Evolutionary conservation across 148 eudicot genomes (phyloP), one percentile per base, ranked within the genome.

Genomic region (Amaranthus cruentus): DNA sequence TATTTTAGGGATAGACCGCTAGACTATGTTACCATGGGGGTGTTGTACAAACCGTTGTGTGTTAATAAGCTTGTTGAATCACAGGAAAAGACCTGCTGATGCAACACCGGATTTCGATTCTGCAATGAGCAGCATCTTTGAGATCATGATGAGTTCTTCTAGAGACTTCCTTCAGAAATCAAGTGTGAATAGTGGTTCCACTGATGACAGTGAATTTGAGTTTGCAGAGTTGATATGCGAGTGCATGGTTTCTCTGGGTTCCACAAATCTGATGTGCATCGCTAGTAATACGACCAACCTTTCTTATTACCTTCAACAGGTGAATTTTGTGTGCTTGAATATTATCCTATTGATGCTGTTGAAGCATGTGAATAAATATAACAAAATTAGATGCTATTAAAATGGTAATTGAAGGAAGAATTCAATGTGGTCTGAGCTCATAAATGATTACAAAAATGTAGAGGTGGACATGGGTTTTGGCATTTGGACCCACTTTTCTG

Each of bases 61-160:
- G 48, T 11, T 74, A 13, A 51, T 75, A 21, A 80, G 55, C 55
- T 62, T 59, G 75, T 66, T 74, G 69, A 72, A 55, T 78, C 78
- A 81, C 91, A 95, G 98, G 88, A 96, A 84, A 84, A 82, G 99
- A 82, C 96, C 97, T 66, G 81, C 80, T 76, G 97, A 96, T 80
- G 94, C 79, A 59, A 54, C 87, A 70, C 72, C 92, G 58, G 97
- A 86, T 56, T 96, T 87, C 76, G 97, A 96, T 81, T 83, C 94
- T 81, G 91, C 99, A 58, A 82, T 90, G 86, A 80, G 86, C 72
- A 83, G 71, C 64, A 77, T 92, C 50, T 88, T 90, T 79, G 89
- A 92, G 85, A 88, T 85, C 47, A 71, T 92, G 79, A 87, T 90
- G 91, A 89, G 85, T 80, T 80, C 83, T 63, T 85, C 96, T 46